Evolutionary conservation across 768 basidiomycete genomes (phyloP).

Genomic region (Phylloporus scabripes): DNA sequence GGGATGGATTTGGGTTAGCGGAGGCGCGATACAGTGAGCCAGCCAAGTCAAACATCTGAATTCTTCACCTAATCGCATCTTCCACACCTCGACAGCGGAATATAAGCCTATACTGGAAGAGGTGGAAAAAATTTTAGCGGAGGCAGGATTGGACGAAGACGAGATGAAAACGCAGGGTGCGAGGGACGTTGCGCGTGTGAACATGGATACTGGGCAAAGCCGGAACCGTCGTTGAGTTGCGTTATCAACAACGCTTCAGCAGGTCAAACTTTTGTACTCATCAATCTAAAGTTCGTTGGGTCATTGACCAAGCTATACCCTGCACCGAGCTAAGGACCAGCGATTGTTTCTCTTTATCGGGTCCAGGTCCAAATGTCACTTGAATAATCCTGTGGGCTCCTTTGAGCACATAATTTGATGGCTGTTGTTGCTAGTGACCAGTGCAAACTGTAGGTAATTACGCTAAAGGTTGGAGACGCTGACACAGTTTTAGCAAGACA

Average conservation of each 20-base stretch:
- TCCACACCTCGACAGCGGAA: conserved; percentile 36
- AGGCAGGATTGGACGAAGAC: conserved; percentile 81
- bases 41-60: background rate
- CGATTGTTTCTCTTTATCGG: too few relatives aligned
- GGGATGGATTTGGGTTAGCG: conserved; percentile 74
- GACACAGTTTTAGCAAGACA: too few relatives aligned
- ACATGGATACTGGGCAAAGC: conserved; percentile 42
- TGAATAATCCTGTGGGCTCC: too few relatives aligned
- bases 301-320: too few relatives aligned
- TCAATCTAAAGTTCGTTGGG: too few relatives aligned
- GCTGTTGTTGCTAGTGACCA: too few relatives aligned
- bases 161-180: conserved; percentile 63
- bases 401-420: too few relatives aligned
- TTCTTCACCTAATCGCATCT: background rate
- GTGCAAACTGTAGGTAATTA: too few relatives aligned
- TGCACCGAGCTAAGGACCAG: too few relatives aligned
- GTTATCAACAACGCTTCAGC: background rate
- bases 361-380: too few relatives aligned
- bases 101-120: conserved; percentile 83
- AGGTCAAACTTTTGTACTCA: too few relatives aligned
- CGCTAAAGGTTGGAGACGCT: too few relatives aligned
- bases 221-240: conserved; percentile 39
- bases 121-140: conserved; percentile 75
- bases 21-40: conserved; percentile 61
- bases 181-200: conserved; percentile 29